These are phyloP conservation scores for Carex scoparia DNA, from an alignment of 176 grass and related monocot genomes.

Conservation along the genomic window DNA sequence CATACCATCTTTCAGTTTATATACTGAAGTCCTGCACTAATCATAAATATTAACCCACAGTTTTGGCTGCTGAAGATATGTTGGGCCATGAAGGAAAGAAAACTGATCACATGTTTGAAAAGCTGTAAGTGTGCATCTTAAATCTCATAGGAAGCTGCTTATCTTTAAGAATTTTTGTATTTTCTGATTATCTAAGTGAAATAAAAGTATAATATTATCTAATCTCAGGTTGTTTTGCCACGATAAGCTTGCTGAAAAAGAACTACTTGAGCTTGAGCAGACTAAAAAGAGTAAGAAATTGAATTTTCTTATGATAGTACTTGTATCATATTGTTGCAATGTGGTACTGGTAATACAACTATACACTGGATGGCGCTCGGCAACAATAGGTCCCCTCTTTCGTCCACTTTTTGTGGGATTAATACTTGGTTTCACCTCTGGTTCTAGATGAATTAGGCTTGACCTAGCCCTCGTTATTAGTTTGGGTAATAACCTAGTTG, in stretches of 20 bases:
- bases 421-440: background rate
- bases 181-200: background rate
- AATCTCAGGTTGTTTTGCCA: background rate
- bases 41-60: background rate
- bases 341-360: background rate
- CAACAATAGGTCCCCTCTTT: background rate
- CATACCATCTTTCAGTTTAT: background rate
- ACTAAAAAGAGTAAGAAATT: slow-evolving; percentile 9
- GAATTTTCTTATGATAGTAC: background rate
- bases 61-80: background rate
- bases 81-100: background rate
- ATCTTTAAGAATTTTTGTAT: background rate
- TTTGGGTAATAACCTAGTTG: background rate
- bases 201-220: background rate
- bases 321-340: background rate
- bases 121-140: background rate
- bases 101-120: background rate
- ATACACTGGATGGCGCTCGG: background rate
- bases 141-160: background rate
- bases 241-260: no score
- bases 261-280: background rate
- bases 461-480: background rate
- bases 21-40: background rate
- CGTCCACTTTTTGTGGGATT: background rate
- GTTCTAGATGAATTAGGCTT: background rate